Base-by-base conservation (phyloP, 768 basidiomycete genomes). In the Macrolepiota dolichaula region DNA sequence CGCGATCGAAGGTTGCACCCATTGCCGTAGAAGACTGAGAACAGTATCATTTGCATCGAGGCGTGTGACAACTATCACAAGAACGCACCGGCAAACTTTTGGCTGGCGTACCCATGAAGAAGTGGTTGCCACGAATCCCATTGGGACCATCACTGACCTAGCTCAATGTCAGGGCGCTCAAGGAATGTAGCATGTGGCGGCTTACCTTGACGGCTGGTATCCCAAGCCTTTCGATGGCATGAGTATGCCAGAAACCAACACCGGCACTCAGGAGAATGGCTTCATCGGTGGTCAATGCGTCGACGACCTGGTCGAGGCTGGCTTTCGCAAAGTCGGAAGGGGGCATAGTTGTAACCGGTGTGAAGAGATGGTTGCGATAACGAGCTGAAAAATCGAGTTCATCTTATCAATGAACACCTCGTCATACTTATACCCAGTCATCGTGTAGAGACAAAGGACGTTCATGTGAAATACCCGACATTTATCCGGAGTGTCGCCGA, bases 81-180 rank as follows among this genome's bases (percentile, higher is more conserved):
- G 19, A n/a, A 71, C 81, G 52, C 65, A 85, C 84, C 0, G 90
- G 89, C 25, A 92, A 78, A 67, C 86, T 88, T 72, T 92, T 91
- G 10, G 91, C 88, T 10, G 89, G 91, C 0, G 89, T 89, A 36
- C 87, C 79, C 86, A 89, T 89, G 68, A 91, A 88, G 77, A 91
- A 91, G 67, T 87, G 86, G 67, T 87, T 85, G 15, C 90, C 90
- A 63, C 90, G 72, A 62, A 81, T 78, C 35, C 89, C 91, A 67
- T 92, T 92, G 0, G 91, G 90, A 1, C 91, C 91, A 76, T 91
- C 89, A 74, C 86, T 88, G 67, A 89, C 85, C 85, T 87, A 51
- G 15, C 46, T n/a, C 25, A 9, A 32, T n/a, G 52, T 19, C 58
- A 19, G 55, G 17, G n/a, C 42, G 1, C 32, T 5, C 17, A 17